Percentiles rank a stretch among this genome's conserved stretches.
These are phyloP conservation scores for Teratosphaeria viscida DNA, from an alignment of 2,329 filamentous ascomycete species.

Conservation along the genomic window DNA sequence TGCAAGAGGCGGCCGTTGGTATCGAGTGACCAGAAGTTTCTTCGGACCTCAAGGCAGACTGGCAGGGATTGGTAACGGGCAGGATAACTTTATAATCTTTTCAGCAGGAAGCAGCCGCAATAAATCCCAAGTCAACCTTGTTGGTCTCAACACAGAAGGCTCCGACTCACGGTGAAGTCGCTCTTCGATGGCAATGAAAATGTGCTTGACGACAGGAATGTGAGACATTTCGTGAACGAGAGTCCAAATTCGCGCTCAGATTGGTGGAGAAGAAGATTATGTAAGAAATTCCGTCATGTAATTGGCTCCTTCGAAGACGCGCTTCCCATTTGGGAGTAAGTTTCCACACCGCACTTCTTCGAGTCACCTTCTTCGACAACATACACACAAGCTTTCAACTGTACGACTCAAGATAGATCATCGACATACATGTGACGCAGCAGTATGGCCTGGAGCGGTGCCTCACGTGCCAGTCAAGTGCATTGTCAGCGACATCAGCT, in stretches of 20 bases:
- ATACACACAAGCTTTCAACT: background rate
- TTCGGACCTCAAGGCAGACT: background rate
- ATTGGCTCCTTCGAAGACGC: background rate
- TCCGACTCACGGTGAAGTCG: background rate
- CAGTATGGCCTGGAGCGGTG: background rate
- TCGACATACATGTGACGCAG: background rate
- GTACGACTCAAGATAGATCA: background rate
- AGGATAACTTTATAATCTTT: background rate
- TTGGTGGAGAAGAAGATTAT: background rate
- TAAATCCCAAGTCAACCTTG: too few relatives aligned
- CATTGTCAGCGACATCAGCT: background rate
- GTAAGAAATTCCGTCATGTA: background rate
- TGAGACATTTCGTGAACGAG: background rate
- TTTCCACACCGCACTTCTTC: background rate
- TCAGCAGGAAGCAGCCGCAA: background rate
- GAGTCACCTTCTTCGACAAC: too few relatives aligned
- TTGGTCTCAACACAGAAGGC: background rate
- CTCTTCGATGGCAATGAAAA: background rate
- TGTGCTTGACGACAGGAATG: background rate
- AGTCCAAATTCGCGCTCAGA: background rate
- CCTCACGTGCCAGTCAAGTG: background rate
- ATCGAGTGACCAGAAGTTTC: background rate
- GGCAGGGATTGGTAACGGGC: background rate
- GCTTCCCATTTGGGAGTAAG: background rate
- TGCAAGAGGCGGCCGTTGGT: background rate